Evolutionary conservation across 2,329 filamentous ascomycete species (phyloP), one percentile per base, ranked within the genome.

Genomic region (Clonostachys sp.): DNA sequence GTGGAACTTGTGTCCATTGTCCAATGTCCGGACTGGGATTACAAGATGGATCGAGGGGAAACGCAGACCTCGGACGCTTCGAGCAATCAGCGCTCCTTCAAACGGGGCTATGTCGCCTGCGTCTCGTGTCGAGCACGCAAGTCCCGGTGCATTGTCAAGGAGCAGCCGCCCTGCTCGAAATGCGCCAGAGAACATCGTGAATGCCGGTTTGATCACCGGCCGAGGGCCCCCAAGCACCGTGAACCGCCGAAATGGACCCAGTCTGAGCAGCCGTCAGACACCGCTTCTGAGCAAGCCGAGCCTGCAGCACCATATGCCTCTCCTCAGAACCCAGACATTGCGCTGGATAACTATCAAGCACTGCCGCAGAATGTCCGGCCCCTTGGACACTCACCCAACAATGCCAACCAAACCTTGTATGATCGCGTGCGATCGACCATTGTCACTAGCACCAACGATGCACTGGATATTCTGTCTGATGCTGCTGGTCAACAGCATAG

Each of bases 111-210:
- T 20, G 48, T 51, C 33, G 50, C 48, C 12, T 51, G 50, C 44
- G 50, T 48, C 45, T 48, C 48, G 30, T 50, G 50, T 36, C 34
- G 50, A 36, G 36, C 45, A 17, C 50, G 50, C 12, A 51, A 51
- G 34, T 48, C 48, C 12, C 34, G 50, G 41, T 51, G 48, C n/a
- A 46, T 50, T 30, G 36, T 51, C 36, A 48, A 47, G n/a, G 50
- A 44, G 33, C 42, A 51, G 13, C 50, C 50, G 6, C 50, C 50
- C 33, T 51, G 50, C 45, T 42, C 43, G n/a, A 51, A 51, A 20
- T 51, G 50, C 41, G 41, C 41, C 30, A 39, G 50, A 18, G 50
- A 51, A 16, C 50, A 51, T 34, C 50, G 50, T 24, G 48, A 48
- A n/a, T 51, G 50, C 34, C 34, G 43, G 24, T 50, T 50, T 20